A percentile compares a stretch with the other conserved stretches of the same genome.
phyloP scores from a whole-genome alignment of 805 yeast genomes.

The Candida ortonii region DNA sequence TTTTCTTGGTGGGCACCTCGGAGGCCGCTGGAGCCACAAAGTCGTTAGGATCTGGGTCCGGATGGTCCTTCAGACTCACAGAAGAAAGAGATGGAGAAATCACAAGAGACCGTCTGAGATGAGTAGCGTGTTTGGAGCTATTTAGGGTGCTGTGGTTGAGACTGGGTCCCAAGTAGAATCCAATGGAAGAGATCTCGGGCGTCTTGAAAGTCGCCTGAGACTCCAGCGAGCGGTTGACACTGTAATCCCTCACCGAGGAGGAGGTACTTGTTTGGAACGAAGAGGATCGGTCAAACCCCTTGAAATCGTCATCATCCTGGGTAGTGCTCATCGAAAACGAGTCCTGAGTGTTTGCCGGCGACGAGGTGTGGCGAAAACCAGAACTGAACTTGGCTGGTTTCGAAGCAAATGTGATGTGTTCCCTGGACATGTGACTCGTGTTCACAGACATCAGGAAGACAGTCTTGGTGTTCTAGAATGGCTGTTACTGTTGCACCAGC shows the following conservation, averaged over 20 bases:
- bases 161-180: constrained; percentile 32
- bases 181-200: constrained; percentile 18
- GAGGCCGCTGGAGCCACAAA: constrained; percentile 1
- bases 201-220: constrained; percentile 7
- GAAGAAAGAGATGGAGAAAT: constrained; percentile 34
- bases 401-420: too few relatives aligned
- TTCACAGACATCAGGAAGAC: too few relatives aligned
- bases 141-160: constrained; percentile 21
- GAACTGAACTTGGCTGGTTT: constrained; percentile 4
- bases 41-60: neutral
- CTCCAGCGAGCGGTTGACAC: too few relatives aligned
- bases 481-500: too few relatives aligned
- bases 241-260: constrained; percentile 21
- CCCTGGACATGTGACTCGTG: constrained; percentile 7
- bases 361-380: constrained; percentile 8
- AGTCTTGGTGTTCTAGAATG: too few relatives aligned
- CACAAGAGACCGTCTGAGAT: constrained; percentile 31
- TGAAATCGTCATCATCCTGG: constrained; percentile 36
- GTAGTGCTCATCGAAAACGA: constrained; percentile 32
- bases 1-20: constrained; percentile 31
- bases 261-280: constrained; percentile 37
- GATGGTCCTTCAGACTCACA: constrained; percentile 9
- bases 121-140: constrained; percentile 28
- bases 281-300: constrained; percentile 31
- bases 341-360: constrained; percentile 29